Conservation (phyloP, 2,329 filamentous ascomycete genomes). For the Zymoseptoria pseudotritici region DNA sequence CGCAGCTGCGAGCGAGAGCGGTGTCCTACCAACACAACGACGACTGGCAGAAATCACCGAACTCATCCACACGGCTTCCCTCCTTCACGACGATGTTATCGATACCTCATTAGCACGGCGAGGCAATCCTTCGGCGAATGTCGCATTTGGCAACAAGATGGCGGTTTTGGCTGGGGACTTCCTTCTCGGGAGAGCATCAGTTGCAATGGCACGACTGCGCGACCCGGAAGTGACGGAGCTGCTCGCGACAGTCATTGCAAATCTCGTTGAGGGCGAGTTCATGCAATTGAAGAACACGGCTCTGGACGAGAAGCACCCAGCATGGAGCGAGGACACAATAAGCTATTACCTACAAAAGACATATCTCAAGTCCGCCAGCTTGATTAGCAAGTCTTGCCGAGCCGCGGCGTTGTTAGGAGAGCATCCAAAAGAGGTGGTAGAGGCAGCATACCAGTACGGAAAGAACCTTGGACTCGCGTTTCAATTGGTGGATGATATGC, state of each 20-base stretch:
- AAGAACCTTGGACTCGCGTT: constrained; percentile 92
- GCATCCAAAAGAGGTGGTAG: constrained; percentile 68
- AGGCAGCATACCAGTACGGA: constrained; percentile 86
- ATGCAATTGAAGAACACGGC: constrained; percentile 99
- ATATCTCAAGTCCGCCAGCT: constrained; percentile 89
- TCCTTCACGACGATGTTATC: constrained; percentile 97
- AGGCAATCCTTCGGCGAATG: constrained; percentile 78
- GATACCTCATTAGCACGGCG: constrained; percentile 83
- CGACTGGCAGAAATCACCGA: constrained; percentile 94
- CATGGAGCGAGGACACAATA: constrained; percentile 81
- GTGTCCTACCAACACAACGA: constrained; percentile 87
- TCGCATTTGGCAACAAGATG: constrained; percentile 99
- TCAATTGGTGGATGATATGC: constrained; percentile 94
- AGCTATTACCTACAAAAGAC: constrained; percentile 97
- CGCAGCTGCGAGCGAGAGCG: constrained; percentile 40
- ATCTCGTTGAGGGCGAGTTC: constrained; percentile 96
- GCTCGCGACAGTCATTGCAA: constrained; percentile 91
- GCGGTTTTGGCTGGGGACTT: constrained; percentile 97
- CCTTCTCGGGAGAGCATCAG: constrained; percentile 82
- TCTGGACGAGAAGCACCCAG: constrained; percentile 72
- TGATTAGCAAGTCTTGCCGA: constrained; percentile 94
- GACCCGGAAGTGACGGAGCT: constrained; percentile 94
- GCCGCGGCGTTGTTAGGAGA: constrained; percentile 81
- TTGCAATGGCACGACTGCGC: constrained; percentile 80
- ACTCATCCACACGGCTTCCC: constrained; percentile 90